Conservation (phyloP, 441 rosid genomes). For the Theobroma grandiflorum region DNA sequence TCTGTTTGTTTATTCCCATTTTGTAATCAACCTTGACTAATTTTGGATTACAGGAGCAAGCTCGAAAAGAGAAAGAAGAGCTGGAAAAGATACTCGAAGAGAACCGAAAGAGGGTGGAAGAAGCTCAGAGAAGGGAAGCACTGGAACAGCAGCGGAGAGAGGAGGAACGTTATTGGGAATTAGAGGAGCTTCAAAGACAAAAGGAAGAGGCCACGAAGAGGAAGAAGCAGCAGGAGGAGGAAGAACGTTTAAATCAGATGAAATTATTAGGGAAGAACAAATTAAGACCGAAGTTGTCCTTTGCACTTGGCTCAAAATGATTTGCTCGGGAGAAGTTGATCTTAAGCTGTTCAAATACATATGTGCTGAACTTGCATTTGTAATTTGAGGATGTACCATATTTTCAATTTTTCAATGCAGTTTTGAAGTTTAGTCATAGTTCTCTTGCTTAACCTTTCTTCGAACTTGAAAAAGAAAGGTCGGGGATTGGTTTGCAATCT, state of each 20-base stretch:
- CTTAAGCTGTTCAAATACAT: not conserved
- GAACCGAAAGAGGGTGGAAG: slow-evolving; percentile 80
- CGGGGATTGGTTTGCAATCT: not conserved
- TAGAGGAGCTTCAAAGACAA: slow-evolving; percentile 81
- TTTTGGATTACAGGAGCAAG: slow-evolving; percentile 63
- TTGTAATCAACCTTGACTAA: slow-evolving; percentile 6
- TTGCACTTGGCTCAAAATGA: slow-evolving; percentile 88
- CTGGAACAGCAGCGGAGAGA: slow-evolving; percentile 81
- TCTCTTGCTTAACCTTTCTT: not conserved
- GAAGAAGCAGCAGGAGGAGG: slow-evolving; percentile 93
- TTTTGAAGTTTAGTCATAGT: not conserved
- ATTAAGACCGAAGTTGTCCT: slow-evolving; percentile 86
- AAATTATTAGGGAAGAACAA: slow-evolving; percentile 95
- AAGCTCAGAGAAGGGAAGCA: slow-evolving; percentile 88
- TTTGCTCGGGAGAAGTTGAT: not conserved
- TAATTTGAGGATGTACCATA: not conserved
- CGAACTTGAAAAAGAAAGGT: not conserved
- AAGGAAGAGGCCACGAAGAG: slow-evolving; percentile 84
- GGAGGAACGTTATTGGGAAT: slow-evolving; percentile 83
- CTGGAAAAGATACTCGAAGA: slow-evolving; percentile 82
- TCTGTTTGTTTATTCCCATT: slow-evolving; percentile 3
- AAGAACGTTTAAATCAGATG: slow-evolving; percentile 87
- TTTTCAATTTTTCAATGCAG: not conserved
- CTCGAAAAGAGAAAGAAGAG: slow-evolving; percentile 72
- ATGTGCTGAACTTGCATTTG: slow-evolving; percentile 17